Percentiles rank a stretch among this genome's conserved stretches.
These are phyloP conservation scores for Paramyrothecium sp. DNA, from an alignment of 2,329 filamentous ascomycete genomes.

Conservation along the genomic window DNA sequence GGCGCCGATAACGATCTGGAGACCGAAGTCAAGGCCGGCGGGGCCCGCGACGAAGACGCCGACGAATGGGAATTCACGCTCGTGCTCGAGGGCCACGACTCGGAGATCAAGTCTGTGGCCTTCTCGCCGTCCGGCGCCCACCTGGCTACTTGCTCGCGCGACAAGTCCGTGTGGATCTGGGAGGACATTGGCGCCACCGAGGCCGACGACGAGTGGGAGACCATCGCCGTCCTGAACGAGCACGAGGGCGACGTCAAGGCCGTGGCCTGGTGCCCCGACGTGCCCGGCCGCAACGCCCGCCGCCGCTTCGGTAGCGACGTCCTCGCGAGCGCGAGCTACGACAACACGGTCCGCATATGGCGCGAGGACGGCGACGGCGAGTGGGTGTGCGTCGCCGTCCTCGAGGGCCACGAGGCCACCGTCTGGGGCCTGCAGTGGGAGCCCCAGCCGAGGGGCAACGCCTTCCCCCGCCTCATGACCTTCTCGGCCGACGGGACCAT, in stretches of 20 bases:
- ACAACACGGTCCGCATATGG: conserved; percentile 87
- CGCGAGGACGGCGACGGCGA: conserved; percentile 84
- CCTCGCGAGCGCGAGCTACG: conserved; percentile 89
- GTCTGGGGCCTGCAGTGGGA: conserved; percentile 88
- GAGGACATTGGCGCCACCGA: conserved; percentile 76
- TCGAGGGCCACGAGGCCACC: conserved; percentile 79
- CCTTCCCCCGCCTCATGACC: conserved; percentile 68
- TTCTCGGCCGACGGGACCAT: conserved; percentile 82
- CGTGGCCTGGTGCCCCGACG: conserved; percentile 84
- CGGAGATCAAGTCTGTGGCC: conserved; percentile 80
- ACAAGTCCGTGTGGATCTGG: conserved; percentile 98
- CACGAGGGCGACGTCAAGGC: conserved; percentile 95
- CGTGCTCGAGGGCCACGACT: conserved; percentile 91
- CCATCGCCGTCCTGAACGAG: conserved; percentile 89
- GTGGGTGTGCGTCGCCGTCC: conserved; percentile 83
- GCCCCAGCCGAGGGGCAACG: conserved; percentile 34
- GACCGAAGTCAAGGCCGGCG: conserved; percentile 37
- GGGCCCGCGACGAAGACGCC: conserved; percentile 29
- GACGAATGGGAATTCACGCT: conserved; percentile 88
- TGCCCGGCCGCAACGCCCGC: conserved; percentile 43
- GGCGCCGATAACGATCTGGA: conserved; percentile 33
- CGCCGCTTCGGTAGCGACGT: conserved; percentile 63
- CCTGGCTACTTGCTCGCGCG: conserved; percentile 85
- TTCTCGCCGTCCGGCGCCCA: conserved; percentile 75
- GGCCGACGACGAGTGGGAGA: conserved; percentile 94